These are phyloP conservation scores for Sarcodon aspratus DNA, from an alignment of 768 basidiomycete genomes.

Conservation along the genomic window DNA sequence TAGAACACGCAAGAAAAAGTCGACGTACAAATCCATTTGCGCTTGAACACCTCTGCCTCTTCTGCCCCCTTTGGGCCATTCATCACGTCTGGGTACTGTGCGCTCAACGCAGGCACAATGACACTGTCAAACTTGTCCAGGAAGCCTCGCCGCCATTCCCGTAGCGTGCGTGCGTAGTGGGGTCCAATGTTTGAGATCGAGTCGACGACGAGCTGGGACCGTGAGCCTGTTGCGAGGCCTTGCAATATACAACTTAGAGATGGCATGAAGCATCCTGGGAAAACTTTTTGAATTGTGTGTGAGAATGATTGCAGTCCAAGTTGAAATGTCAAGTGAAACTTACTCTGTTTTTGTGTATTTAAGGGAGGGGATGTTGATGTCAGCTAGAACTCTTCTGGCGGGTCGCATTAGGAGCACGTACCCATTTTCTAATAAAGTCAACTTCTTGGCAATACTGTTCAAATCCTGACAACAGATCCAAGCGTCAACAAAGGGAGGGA, in stretches of 20 bases:
- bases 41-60: conserved; percentile 64
- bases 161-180: conserved; percentile 69
- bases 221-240: conserved; percentile 36
- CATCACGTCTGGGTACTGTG: conserved; percentile 51
- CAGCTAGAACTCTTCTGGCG: not conserved
- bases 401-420: conserved; percentile 15
- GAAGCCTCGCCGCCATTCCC: conserved; percentile 66
- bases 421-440: conserved; percentile 77
- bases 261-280: conserved; percentile 63
- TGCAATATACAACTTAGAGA: conserved; percentile 47
- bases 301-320: conserved; percentile 2
- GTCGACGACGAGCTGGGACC: conserved; percentile 48
- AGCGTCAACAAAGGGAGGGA: not conserved
- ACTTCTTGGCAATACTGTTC: conserved; percentile 44
- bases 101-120: conserved; percentile 45
- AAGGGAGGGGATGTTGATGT: conserved; percentile 1
- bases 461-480: conserved; percentile 27
- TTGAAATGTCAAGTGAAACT: not conserved
- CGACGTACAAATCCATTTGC: conserved; percentile 61
- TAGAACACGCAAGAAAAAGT: not conserved
- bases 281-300: conserved; percentile 26
- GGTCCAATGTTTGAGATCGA: conserved; percentile 62
- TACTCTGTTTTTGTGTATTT: not conserved
- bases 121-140: conserved; percentile 40
- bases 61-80: conserved; percentile 25